A percentile compares a stretch with the other conserved stretches of the same genome.
These are phyloP conservation scores for Verticillium klebahnii DNA, from an alignment of 2,329 filamentous ascomycete genomes.

Conservation along the genomic window DNA sequence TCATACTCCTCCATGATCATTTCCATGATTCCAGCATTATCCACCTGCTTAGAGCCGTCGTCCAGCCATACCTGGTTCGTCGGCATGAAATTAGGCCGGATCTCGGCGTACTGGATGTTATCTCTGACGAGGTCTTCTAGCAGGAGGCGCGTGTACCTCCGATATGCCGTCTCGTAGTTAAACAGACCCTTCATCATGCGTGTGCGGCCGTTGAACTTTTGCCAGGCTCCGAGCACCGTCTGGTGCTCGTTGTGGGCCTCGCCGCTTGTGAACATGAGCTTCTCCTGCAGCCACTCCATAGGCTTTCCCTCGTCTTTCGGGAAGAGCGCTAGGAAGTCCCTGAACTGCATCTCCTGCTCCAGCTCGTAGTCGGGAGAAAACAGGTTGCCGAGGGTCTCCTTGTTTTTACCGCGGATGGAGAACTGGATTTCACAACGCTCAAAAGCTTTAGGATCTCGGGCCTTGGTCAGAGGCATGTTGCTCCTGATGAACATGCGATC, in stretches of 20 bases:
- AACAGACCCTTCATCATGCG: slow-evolving; percentile 70
- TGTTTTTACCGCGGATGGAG: slow-evolving; percentile 35
- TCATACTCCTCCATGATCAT: slow-evolving; percentile 54
- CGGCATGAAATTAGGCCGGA: slow-evolving; percentile 64
- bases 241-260: slow-evolving; percentile 52
- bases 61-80: slow-evolving; percentile 57
- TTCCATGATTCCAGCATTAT: slow-evolving; percentile 55
- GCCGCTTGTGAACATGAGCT: slow-evolving; percentile 57
- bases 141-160: slow-evolving; percentile 53
- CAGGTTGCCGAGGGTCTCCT: slow-evolving; percentile 32
- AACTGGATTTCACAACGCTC: slow-evolving; percentile 58
- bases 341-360: slow-evolving; percentile 39
- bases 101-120: slow-evolving; percentile 67
- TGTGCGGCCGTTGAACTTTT: slow-evolving; percentile 63
- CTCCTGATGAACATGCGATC: slow-evolving; percentile 67
- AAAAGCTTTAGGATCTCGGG: slow-evolving; percentile 21
- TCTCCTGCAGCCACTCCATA: slow-evolving; percentile 53
- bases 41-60: slow-evolving; percentile 46
- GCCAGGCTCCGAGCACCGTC: slow-evolving; percentile 47
- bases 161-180: slow-evolving; percentile 61
- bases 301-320: slow-evolving; percentile 20
- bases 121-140: slow-evolving; percentile 60
- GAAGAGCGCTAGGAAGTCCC: slow-evolving; percentile 33
- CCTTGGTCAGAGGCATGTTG: slow-evolving; percentile 36
- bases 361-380: slow-evolving; percentile 44